Base-by-base conservation (phyloP, 495 filamentous ascomycete species). In the Xylaria grammica region DNA sequence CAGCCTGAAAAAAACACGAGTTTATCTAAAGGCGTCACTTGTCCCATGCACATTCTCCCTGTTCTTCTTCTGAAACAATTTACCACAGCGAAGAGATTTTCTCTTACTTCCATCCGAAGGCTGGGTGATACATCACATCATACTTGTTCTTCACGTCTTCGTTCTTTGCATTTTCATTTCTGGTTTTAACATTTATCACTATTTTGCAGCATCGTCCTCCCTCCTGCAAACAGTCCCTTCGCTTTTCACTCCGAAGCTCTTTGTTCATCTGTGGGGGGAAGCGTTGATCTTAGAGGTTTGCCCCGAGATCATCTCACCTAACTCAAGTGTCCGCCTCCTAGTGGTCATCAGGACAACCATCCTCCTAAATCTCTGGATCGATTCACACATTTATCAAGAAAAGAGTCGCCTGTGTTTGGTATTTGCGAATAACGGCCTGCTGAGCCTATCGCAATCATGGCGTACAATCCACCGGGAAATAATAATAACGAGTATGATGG, bases 401-500 rank as follows among this genome's bases (percentile, higher is more conserved):
- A 26, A 36, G 26, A 48, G n/a, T 30, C 36, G 26, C 38, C 17
- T 62, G n/a, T n/a, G n/a, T n/a, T 29, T 52, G 48, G 51, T 30
- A 29, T 54, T 59, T 40, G 19, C 51, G 30, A 61, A 60, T 48
- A 63, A 40, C 42, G 60, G 65, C 63, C 52, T 68, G 60, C 62
- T 57, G 42, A 71, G 67, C 65, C 65, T 62, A 62, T 54, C 65
- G 68, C 72, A 61, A 76, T 57, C 65, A 84, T 84, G 81, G 81
- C 81, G 46, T 82, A 81, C 71, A 79, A 78, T 69, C 75, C 77
- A 67, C 74, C 67, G 38, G 66, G 71, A 32, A 36, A 59, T 5
- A 51, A 48, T 38, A 79, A 75, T 74, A 75, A 81, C 59, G 84
- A 85, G 59, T 83, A 83, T 55, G 82, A 86, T 29, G 85, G 84